phyloP scores from a whole-genome alignment of 495 filamentous ascomycete genomes.

The Penicillium pulvis region DNA sequence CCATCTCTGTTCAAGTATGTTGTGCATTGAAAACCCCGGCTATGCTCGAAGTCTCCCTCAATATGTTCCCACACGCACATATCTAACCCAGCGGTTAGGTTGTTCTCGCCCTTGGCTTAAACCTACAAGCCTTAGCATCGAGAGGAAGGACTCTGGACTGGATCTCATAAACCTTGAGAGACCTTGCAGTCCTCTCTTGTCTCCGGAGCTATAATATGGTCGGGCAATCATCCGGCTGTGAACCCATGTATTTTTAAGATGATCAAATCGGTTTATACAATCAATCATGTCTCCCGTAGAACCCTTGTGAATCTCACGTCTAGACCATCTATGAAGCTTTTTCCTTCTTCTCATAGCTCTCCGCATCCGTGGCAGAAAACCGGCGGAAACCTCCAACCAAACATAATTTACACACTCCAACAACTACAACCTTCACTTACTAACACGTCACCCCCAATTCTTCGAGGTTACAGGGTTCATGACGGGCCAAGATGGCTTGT shows the following conservation, averaged over 20 bases:
- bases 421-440: not conserved
- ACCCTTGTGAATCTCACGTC: not conserved
- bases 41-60: not conserved
- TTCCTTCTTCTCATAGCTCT: not conserved
- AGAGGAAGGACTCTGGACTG: not conserved
- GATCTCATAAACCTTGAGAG: not conserved
- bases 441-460: not conserved
- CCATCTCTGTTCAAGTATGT: constrained; percentile 87
- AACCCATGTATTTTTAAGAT: constrained; percentile 8
- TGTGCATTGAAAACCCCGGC: not conserved
- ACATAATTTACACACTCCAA: not conserved
- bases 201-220: not conserved
- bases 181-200: not conserved
- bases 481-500: constrained; percentile 55
- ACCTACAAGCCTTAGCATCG: not conserved
- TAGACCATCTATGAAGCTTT: not conserved
- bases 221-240: not conserved
- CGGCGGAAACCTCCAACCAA: not conserved
- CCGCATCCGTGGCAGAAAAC: constrained; percentile 6
- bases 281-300: not conserved
- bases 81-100: constrained; percentile 45
- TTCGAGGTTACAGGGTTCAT: constrained; percentile 34
- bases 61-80: not conserved
- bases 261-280: not conserved
- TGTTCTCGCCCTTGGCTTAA: constrained; percentile 71